Evolutionary conservation across 176 grass and related monocot species (phyloP), one percentile per base, ranked within the genome.

Genomic region (Lolium rigidum): DNA sequence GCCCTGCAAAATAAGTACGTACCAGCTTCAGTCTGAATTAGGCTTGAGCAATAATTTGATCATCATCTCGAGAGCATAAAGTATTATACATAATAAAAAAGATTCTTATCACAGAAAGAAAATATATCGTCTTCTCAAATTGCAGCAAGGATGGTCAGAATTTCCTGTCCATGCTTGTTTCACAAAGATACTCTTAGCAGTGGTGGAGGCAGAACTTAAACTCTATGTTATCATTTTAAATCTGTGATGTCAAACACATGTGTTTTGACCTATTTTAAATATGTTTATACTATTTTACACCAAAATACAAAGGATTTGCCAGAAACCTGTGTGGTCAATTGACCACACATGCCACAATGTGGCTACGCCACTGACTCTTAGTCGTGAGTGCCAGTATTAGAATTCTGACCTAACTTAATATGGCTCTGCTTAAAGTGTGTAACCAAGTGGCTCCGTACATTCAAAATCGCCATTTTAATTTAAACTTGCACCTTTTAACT

Each of bases 1-100:
- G 86, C 86, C 59, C 77, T 87, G 66, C 37, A 70, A 50, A 41
- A 17, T 35, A 68, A 68, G 6, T 15, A 68, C 4, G 3, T 21
- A n/a, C 7, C 13, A 28, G 17, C 28, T 17, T 68, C 5, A 35
- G 64, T 37, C 64, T 68, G 11, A 35, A 5, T 38, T 68, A 17
- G 8, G 17, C 17, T 18, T 68, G 65, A 39, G 2, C 6, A 38
- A 38, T 15, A 68, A 39, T 26, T 31, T 35, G 26, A 66, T 14
- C 25, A 31, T 35, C 16, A 66, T 66, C 61, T 65, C 1, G 13
- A 65, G 25, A 5, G 4, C 35, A 16, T 24, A 26, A 13, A 7
- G 61, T 14, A 64, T 66, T 35, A 31, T 14, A 66, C 63, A 66
- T 13, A 66, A 7, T 13, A 35, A 12, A 16, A 31, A 31, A 64